phyloP scores from a whole-genome alignment of 441 rosid genomes.

The Populus hybrid region DNA sequence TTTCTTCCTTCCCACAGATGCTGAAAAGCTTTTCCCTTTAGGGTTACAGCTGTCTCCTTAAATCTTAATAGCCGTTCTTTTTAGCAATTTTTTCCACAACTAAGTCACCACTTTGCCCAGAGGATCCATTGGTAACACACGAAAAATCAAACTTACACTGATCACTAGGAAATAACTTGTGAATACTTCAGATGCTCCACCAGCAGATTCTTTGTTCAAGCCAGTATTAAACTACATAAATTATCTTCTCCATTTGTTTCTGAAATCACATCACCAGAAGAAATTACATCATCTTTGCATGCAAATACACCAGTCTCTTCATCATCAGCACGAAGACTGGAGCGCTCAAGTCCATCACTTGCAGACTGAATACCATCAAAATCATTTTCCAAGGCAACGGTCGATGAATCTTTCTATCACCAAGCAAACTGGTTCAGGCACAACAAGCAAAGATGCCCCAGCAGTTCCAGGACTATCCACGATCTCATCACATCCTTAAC shows the following conservation, averaged over 20 bases:
- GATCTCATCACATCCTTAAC: constrained; percentile 55
- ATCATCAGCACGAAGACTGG: constrained; percentile 21
- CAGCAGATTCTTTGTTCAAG: constrained; percentile 64
- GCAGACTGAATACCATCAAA: constrained; percentile 23
- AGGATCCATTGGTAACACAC: constrained; percentile 25
- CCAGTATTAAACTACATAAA: constrained; percentile 41
- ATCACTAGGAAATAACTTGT: constrained; percentile 50
- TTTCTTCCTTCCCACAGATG: constrained; percentile 87
- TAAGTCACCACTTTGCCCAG: constrained; percentile 32
- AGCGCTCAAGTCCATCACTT: constrained; percentile 16
- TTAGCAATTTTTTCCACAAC: constrained; percentile 47
- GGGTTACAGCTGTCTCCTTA: constrained; percentile 76
- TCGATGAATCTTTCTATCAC: constrained; percentile 25
- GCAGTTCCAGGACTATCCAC: constrained; percentile 79
- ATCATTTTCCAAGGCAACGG: constrained; percentile 29
- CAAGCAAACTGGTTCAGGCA: constrained; percentile 30
- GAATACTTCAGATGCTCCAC: constrained; percentile 55
- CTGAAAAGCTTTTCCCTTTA: constrained; percentile 76
- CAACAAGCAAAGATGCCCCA: constrained; percentile 56
- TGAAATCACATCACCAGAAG: constrained; percentile 21
- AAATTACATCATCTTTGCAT: constrained; percentile 31
- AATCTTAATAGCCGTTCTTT: constrained; percentile 49
- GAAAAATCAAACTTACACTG: constrained; percentile 32
- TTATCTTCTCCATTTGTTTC: constrained; percentile 32
- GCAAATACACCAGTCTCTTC: constrained; percentile 26